Conservation (phyloP, 495 filamentous ascomycete genomes). For the Penicillium paradoxum region DNA sequence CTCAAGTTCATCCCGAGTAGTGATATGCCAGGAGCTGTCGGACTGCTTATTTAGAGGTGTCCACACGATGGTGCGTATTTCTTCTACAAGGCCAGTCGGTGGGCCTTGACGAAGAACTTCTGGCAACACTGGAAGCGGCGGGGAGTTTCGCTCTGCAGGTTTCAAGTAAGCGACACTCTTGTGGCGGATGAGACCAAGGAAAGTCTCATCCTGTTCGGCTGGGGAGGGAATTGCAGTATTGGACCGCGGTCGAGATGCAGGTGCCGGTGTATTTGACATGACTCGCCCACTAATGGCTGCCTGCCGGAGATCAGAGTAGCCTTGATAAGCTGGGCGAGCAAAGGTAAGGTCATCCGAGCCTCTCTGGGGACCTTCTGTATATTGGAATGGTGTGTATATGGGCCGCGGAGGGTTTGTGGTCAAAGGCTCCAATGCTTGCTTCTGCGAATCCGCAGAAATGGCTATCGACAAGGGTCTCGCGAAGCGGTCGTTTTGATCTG, state of each 20-base stretch:
- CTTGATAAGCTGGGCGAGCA: constrained; percentile 41
- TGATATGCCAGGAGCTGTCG: constrained; percentile 34
- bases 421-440: constrained; percentile 28
- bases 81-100: constrained; percentile 24
- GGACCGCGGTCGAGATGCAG: constrained; percentile 13
- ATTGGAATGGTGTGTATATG: constrained; percentile 45
- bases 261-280: constrained; percentile 33
- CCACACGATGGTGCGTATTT: constrained; percentile 33
- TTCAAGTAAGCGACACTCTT: constrained; percentile 39
- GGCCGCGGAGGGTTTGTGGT: constrained; percentile 39
- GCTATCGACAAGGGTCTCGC: constrained; percentile 23
- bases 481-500: constrained; percentile 1
- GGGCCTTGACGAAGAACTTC: constrained; percentile 26
- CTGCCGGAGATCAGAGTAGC: constrained; percentile 43
- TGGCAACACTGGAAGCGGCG: constrained; percentile 28
- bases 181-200: constrained; percentile 43
- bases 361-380: constrained; percentile 44
- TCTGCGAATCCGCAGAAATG: constrained; percentile 16
- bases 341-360: constrained; percentile 39
- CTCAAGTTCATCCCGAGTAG: constrained; percentile 30
- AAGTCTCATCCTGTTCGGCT: constrained; percentile 36
- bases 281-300: constrained; percentile 41
- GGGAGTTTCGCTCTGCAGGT: constrained; percentile 13
- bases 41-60: constrained; percentile 32
- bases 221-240: constrained; percentile 14